Base-by-base conservation (phyloP, 768 basidiomycete genomes). In the Nidula microcarpa region DNA sequence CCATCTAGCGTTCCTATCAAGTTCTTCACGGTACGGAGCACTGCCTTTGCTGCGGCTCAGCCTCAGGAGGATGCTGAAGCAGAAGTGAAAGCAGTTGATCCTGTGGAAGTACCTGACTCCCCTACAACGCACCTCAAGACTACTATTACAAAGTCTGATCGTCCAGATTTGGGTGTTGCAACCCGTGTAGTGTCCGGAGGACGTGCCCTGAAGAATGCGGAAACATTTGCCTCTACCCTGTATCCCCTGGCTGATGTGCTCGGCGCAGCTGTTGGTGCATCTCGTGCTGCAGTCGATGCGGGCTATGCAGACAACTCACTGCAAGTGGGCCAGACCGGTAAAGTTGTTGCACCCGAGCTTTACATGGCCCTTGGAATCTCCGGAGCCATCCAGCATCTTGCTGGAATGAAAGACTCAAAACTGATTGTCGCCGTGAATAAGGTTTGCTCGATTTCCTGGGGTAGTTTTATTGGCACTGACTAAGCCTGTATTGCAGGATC, bases 381-480 rank as follows among this genome's bases (percentile, higher is more conserved):
- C 7, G 97, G 97, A 14, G 97, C 97, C 11, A 99, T 98, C 62
- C 97, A 99, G 72, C 97, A 99, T 74, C 76, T 98, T 51, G 97
- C 97, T 17, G 97, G 97, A 7, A 99, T 98, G 97, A 99, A 99
- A 68, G 97, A 98, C 63, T 94, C 92, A 9, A 99, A 98, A 74
- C 77, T 98, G 57, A 99, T 99, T 56, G 96, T 97, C 33, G 97
- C 97, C 4, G 81, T 99, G 56, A 99, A 99, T 77, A 99, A 99
- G 84, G 94, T 85, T 13, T 13, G 56, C 50, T 30, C 4, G 23
- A 30, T 30, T 30, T 30, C 23, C 23, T 30, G 23, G 23, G 23
- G 23, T 30, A 30, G 23, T 30, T 30, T 30, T 30, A 30, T 30
- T 30, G 4, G 4, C 3, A 30, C 23, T 16, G 14, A 23, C 36